Conservation (phyloP, 768 basidiomycete genomes). For the Tremella yokohamensis region DNA sequence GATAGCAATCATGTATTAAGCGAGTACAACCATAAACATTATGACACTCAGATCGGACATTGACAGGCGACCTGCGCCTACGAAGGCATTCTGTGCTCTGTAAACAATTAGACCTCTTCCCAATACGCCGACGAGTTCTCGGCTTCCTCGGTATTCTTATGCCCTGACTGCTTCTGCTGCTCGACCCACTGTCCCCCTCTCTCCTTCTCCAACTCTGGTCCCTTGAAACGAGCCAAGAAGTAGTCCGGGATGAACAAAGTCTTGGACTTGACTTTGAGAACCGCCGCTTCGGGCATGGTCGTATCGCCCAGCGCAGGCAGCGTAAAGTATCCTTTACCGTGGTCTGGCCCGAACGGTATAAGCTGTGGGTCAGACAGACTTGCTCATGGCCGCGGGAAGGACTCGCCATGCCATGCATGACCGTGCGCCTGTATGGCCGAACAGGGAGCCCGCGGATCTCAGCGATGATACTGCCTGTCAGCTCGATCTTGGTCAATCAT, state of each 20-base stretch:
- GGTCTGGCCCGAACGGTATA: constrained; percentile 27
- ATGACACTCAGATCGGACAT: too few species aligned
- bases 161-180: too few species aligned
- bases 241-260: constrained; percentile 75
- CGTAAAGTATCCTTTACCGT: constrained; percentile 24
- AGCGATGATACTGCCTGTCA: constrained; percentile 23
- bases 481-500: not conserved
- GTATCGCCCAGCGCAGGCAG: constrained; percentile 75
- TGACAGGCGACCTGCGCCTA: too few species aligned
- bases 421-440: constrained; percentile 56
- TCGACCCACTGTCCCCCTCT: not conserved
- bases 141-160: too few species aligned
- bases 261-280: constrained; percentile 79
- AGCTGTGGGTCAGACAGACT: constrained; percentile 4
- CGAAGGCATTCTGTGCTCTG: too few species aligned
- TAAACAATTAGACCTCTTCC: too few species aligned
- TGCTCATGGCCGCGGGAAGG: constrained; percentile 42
- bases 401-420: constrained; percentile 71
- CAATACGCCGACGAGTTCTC: too few species aligned
- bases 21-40: too few species aligned
- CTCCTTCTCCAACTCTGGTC: constrained; percentile 5
- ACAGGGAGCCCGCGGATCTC: constrained; percentile 29
- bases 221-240: constrained; percentile 66
- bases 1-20: too few species aligned
- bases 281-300: constrained; percentile 87